Conservation (phyloP, 441 rosid genomes). For the Theobroma grandiflorum region DNA sequence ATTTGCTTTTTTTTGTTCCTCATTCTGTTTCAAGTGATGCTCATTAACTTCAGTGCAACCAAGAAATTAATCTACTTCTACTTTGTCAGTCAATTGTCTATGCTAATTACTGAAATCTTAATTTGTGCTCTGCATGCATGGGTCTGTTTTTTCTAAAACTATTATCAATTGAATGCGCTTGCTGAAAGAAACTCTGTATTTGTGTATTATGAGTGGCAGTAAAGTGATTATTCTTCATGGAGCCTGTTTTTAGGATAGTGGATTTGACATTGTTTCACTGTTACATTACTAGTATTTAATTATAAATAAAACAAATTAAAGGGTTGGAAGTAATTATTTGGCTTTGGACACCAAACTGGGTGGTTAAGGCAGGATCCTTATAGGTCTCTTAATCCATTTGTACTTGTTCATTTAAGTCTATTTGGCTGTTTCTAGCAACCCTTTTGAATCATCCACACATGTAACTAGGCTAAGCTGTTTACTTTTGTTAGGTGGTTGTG, state of each 20-base stretch:
- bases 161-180: neutral
- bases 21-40: neutral
- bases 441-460: too few species aligned
- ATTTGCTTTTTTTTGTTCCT: neutral
- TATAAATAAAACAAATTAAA: neutral
- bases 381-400: neutral
- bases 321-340: neutral
- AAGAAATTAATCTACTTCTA: neutral
- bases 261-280: neutral
- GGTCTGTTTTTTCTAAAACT: neutral
- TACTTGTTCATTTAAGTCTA: neutral
- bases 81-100: neutral
- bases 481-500: neutral
- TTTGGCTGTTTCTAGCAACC: neutral
- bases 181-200: neutral
- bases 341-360: neutral
- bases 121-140: neutral
- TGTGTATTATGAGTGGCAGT: neutral
- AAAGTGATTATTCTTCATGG: neutral
- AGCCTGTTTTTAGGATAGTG: neutral
- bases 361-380: neutral
- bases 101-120: neutral
- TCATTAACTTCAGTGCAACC: neutral
- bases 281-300: neutral
- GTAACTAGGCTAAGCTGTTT: neutral